Evolutionary conservation across 2,329 filamentous ascomycete genomes (phyloP).

Genomic region (Claviceps sp.): DNA sequence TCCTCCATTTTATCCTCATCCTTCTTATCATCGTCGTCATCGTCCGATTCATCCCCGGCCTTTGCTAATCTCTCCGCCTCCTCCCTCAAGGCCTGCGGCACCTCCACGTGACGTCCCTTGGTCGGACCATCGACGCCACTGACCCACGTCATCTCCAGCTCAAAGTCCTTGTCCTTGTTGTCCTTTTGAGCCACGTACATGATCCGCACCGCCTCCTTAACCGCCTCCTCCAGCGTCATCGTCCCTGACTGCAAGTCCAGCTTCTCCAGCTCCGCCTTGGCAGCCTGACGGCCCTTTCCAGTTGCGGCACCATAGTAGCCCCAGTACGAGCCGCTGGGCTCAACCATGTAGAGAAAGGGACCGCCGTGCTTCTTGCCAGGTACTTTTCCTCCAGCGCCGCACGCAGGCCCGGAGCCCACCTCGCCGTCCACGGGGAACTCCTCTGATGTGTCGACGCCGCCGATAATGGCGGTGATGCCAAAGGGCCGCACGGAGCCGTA

Average conservation of each 20-base stretch:
- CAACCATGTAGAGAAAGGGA: slow-evolving; percentile 95
- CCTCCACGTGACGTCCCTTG: slow-evolving; percentile 84
- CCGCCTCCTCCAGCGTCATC: slow-evolving; percentile 70
- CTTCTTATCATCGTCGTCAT: slow-evolving; percentile 58
- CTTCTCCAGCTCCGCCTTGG: slow-evolving; percentile 98
- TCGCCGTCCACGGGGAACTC: slow-evolving; percentile 80
- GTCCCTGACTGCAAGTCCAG: slow-evolving; percentile 69
- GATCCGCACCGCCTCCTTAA: slow-evolving; percentile 93
- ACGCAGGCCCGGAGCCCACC: slow-evolving; percentile 66
- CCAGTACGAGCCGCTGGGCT: slow-evolving; percentile 95
- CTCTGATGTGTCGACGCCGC: slow-evolving; percentile 81
- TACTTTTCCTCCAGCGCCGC: slow-evolving; percentile 74
- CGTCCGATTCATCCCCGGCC: slow-evolving; percentile 76
- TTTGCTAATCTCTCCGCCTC: slow-evolving; percentile 90
- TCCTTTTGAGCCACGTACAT: slow-evolving; percentile 97
- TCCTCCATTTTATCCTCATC: slow-evolving; percentile 81
- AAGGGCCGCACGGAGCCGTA: slow-evolving; percentile 96
- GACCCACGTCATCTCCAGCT: slow-evolving; percentile 99
- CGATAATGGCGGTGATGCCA: slow-evolving; percentile 88
- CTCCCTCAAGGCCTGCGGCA: slow-evolving; percentile 78
- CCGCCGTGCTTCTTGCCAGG: slow-evolving; percentile 65
- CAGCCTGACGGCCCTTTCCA: slow-evolving; percentile 89
- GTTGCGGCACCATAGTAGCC: slow-evolving; percentile 97
- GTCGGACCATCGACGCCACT: slow-evolving; percentile 74
- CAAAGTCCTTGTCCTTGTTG: slow-evolving; percentile 99